Percentiles rank a stretch among this genome's conserved stretches.
phyloP scores from a whole-genome alignment of 768 basidiomycete genomes.

The Tephrocybe sp. region DNA sequence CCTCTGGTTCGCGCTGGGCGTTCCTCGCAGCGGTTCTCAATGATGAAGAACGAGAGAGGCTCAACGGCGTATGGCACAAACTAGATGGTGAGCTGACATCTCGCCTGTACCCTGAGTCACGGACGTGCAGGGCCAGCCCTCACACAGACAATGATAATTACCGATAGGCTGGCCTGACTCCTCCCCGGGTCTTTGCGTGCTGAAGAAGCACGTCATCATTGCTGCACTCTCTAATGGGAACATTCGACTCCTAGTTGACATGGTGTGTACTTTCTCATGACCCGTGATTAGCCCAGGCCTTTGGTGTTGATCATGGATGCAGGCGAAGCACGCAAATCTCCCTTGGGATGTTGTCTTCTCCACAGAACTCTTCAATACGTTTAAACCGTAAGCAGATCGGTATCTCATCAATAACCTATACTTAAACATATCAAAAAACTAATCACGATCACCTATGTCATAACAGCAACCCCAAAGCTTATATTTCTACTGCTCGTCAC shows the following conservation, averaged over 20 bases:
- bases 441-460: too few relatives aligned
- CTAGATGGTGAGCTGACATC: too few relatives aligned
- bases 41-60: slow-evolving; percentile 38
- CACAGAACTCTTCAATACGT: slow-evolving; percentile 56
- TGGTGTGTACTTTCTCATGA: slow-evolving; percentile 46
- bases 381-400: slow-evolving; percentile 59
- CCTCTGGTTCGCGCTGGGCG: slow-evolving; percentile 43
- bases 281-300: too few relatives aligned
- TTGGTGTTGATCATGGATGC: too few relatives aligned
- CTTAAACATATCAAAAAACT: too few relatives aligned
- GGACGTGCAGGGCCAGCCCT: too few relatives aligned
- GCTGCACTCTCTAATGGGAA: slow-evolving; percentile 66
- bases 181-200: slow-evolving; percentile 42
- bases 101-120: too few relatives aligned
- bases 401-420: neutral
- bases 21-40: slow-evolving; percentile 46
- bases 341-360: slow-evolving; percentile 70
- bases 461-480: slow-evolving; percentile 50
- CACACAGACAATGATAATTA: too few relatives aligned
- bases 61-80: slow-evolving; percentile 62
- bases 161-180: slow-evolving; percentile 58
- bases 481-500: slow-evolving; percentile 48
- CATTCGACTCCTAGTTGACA: slow-evolving; percentile 56
- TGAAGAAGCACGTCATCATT: slow-evolving; percentile 54
- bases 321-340: slow-evolving; percentile 63